Evolutionary conservation across 192 early-diverging fungal species (phyloP), one percentile per base, ranked within the genome.

Genomic region (Mortierella antarctica): DNA sequence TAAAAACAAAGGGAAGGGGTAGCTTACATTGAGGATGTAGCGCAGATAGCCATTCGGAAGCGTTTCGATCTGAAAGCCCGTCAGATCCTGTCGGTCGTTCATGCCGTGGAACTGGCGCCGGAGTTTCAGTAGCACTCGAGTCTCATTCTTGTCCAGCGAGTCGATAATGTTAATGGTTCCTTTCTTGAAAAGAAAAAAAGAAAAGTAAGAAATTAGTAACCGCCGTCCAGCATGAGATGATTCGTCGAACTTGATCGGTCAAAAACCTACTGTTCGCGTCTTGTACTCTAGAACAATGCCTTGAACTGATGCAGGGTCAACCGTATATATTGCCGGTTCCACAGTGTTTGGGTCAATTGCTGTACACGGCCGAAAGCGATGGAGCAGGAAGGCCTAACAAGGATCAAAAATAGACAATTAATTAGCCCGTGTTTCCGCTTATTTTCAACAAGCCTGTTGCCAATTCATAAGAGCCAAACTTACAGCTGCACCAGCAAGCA

Each of bases 161-260:
- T 78, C 74, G 4, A 70, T 45, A 47, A 78, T 78, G 17, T 62
- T 63, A 17, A 78, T 78, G 13, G 15, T 48, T 17, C 74, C 74
- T 61, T 53, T 59, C 74, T 78, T 50, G n/a, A n/a, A 42, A 41
- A 23, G 47, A 49, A 14, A 71, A 62, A 11, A 47, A n/a, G 39
- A 60, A 9, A 62, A 1, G 17, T 17, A 46, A 53, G 46, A n/a
- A 39, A 49, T 40, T 20, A 58, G 7, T 15, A 66, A 44, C 10
- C 9, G 45, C 6, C 49, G 42, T 17, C 54, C 2, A 54, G 21
- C 5, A 42, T 51, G 23, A 48, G 9, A 45, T 62, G 50, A 53
- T 49, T 54, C n/a, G 57, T 39, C 41, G 47, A 20, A 45, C 4
- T 31, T 31, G 31, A 31, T 31, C 31, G 3, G 31, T 5, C 5